Conservation (phyloP, 208 protist species). For the Novymonas esmeraldas region DNA sequence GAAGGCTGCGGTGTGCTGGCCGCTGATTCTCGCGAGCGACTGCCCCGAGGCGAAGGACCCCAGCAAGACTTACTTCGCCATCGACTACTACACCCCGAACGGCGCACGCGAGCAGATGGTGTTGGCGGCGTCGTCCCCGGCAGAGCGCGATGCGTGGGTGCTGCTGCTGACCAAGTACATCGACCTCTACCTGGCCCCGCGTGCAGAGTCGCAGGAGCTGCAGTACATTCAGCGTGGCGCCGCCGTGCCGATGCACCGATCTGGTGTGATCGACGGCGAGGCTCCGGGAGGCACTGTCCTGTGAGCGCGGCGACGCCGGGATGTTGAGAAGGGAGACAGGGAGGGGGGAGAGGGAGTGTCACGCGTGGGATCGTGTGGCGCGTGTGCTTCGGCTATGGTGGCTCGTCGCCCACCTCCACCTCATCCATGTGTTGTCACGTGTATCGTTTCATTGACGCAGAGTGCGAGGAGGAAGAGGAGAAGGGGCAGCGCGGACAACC, state of each 20-base stretch:
- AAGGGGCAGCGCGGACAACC: not conserved
- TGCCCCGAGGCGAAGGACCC: constrained; percentile 48
- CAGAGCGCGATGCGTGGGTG: constrained; percentile 66
- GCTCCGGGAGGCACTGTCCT: constrained; percentile 51
- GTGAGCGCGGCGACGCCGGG: constrained; percentile 18
- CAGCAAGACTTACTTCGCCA: constrained; percentile 48
- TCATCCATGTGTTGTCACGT: too few relatives aligned
- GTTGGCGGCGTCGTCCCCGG: constrained; percentile 34
- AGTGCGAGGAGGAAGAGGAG: too few relatives aligned
- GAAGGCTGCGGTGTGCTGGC: constrained; percentile 70
- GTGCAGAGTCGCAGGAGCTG: constrained; percentile 60
- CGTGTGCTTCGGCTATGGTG: too few relatives aligned
- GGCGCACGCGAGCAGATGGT: constrained; percentile 38
- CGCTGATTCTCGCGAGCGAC: constrained; percentile 60
- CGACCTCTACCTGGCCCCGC: constrained; percentile 56
- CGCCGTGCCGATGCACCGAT: constrained; percentile 41
- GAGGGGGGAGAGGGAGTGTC: too few relatives aligned
- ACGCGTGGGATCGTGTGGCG: too few relatives aligned
- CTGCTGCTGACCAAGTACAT: constrained; percentile 69
- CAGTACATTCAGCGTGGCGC: constrained; percentile 42
- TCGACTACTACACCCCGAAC: constrained; percentile 52
- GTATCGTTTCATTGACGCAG: too few relatives aligned
- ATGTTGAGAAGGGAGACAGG: too few relatives aligned
- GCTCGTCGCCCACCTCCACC: too few relatives aligned
- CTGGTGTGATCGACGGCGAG: constrained; percentile 64